Conservation (phyloP, 257 asterid genomes). For the Ophiorrhiza pumila region DNA sequence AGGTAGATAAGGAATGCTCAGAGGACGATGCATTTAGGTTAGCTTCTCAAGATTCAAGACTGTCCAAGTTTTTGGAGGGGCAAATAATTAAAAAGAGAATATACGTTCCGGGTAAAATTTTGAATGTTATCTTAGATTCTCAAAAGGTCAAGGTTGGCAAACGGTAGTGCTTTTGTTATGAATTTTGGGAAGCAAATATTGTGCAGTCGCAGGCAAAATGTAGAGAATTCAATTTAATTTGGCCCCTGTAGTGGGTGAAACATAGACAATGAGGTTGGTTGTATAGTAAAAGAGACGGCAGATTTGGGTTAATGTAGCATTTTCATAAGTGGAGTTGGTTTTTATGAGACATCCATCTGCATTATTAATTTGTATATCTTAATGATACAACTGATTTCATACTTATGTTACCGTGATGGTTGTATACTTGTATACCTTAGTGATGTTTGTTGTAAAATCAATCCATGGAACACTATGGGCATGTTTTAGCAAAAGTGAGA, state of each 20-base stretch:
- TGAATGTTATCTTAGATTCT: conserved; percentile 62
- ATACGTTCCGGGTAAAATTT: conserved; percentile 74
- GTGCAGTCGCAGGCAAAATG: too few species aligned
- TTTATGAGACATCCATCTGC: too few species aligned
- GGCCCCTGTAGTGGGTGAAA: too few species aligned
- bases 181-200: background rate
- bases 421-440: background rate
- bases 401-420: background rate
- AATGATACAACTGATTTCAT: too few species aligned
- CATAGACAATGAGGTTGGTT: too few species aligned
- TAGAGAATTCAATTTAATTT: too few species aligned
- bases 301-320: background rate
- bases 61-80: conserved; percentile 64
- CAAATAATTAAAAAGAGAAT: conserved; percentile 68
- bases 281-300: conserved; percentile 8
- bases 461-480: background rate
- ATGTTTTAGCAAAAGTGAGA: too few species aligned
- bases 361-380: too few species aligned
- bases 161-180: conserved; percentile 8
- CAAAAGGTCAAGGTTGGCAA: conserved; percentile 50
- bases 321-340: background rate
- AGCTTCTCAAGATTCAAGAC: conserved; percentile 67
- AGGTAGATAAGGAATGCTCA: conserved; percentile 68
- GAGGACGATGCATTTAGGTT: conserved; percentile 75
- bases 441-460: background rate